phyloP scores from a whole-genome alignment of 352 stramenopile genomes.

The Globisporangium heterothallicum region DNA sequence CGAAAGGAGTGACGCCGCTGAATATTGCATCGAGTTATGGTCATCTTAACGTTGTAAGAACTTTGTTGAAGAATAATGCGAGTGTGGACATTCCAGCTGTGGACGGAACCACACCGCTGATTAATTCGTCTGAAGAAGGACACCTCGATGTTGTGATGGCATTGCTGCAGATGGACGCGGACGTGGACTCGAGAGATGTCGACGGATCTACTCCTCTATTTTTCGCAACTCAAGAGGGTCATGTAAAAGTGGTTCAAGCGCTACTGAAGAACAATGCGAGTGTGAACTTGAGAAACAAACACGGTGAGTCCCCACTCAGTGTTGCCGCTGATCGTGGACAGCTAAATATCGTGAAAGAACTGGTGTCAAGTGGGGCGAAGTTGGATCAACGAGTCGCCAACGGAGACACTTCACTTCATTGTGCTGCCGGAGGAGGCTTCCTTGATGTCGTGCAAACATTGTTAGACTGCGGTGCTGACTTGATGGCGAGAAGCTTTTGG shows the following conservation, averaged over 20 bases:
- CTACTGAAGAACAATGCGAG: background rate
- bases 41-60: background rate
- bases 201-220: background rate
- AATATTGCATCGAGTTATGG: background rate
- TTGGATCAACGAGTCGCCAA: background rate
- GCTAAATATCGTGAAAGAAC: background rate
- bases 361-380: background rate
- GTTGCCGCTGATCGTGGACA: background rate
- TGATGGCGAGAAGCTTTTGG: too few relatives aligned
- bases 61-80: background rate
- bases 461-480: background rate
- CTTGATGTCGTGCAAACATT: background rate
- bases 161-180: background rate
- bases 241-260: background rate
- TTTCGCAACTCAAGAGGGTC: constrained; percentile 2
- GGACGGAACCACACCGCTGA: background rate
- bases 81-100: background rate
- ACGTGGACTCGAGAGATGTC: background rate
- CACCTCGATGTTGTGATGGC: background rate
- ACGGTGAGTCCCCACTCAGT: background rate
- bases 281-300: background rate
- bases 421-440: background rate
- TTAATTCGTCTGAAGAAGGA: background rate
- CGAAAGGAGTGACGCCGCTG: background rate
- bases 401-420: background rate